Evolutionary conservation across 2,329 filamentous ascomycete genomes (phyloP).

Genomic region (Coniochaeta ligniaria): DNA sequence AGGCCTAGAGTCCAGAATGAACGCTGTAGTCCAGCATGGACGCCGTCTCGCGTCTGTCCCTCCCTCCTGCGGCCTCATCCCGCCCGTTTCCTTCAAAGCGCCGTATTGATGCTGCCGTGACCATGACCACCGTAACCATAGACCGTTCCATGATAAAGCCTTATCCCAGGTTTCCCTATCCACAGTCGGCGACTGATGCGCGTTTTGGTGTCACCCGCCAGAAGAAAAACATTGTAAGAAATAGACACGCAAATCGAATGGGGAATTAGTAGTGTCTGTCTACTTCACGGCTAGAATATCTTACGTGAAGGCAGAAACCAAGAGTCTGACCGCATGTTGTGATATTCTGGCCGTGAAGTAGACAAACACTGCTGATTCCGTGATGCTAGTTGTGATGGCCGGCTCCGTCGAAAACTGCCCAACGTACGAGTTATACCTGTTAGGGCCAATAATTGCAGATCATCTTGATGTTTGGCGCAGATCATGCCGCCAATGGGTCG

Average conservation of each 20-base stretch:
- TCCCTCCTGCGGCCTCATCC: background rate
- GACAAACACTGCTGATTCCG: background rate
- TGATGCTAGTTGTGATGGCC: background rate
- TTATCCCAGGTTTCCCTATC: background rate
- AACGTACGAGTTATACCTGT: background rate
- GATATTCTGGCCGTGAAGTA: background rate
- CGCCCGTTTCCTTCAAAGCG: background rate
- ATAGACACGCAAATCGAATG: background rate
- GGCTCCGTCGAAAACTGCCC: background rate
- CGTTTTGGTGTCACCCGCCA: background rate
- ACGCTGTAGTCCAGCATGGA: background rate
- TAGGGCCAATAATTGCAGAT: background rate
- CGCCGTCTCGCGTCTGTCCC: background rate
- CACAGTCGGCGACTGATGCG: background rate
- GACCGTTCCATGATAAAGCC: background rate
- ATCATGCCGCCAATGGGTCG: background rate
- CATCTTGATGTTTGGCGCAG: background rate
- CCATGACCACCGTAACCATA: background rate
- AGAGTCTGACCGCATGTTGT: background rate
- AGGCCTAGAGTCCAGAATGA: background rate
- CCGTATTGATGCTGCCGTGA: background rate
- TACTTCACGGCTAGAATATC: no score
- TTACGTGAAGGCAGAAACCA: background rate
- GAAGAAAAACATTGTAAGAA: background rate
- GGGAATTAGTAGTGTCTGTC: no score